Evolutionary conservation across 768 basidiomycete genomes (phyloP).

Genomic region (Podaxis pistillaris): DNA sequence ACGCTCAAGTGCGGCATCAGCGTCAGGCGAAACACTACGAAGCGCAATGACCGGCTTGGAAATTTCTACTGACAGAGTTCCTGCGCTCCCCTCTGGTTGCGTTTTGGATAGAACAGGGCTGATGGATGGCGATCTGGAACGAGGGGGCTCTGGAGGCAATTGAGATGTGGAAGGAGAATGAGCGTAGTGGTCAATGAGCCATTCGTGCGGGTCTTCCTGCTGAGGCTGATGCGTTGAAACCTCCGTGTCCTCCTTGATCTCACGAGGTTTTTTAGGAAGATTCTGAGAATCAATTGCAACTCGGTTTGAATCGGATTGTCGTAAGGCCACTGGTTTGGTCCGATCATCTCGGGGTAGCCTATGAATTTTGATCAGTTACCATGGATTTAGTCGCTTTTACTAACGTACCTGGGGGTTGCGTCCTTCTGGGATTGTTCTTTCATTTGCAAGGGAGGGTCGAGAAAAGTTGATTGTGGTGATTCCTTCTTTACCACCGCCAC

Average conservation of each 20-base stretch:
- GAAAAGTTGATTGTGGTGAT: not conserved
- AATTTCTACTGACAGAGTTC: slow-evolving; percentile 5
- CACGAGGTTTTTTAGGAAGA: not conserved
- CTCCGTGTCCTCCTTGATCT: not conserved
- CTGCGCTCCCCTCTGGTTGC: slow-evolving; percentile 7
- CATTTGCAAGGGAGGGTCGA: not conserved
- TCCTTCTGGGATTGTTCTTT: not conserved
- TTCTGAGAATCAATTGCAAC: not conserved
- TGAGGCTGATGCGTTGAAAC: slow-evolving; percentile 22
- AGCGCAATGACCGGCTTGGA: slow-evolving; percentile 16
- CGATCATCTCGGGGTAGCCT: slow-evolving; percentile 2
- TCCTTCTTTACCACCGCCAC: slow-evolving; percentile 6
- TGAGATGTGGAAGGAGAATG: slow-evolving; percentile 33
- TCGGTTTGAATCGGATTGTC: no score
- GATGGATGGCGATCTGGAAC: slow-evolving; percentile 24
- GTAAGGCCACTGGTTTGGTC: not conserved
- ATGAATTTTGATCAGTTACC: not conserved
- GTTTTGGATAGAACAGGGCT: slow-evolving; percentile 23
- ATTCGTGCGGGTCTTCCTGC: slow-evolving; percentile 58
- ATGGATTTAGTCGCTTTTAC: not conserved
- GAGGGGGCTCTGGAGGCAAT: slow-evolving; percentile 27
- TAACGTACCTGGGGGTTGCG: not conserved
- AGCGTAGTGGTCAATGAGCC: slow-evolving; percentile 56
- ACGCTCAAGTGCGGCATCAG: slow-evolving; percentile 40
- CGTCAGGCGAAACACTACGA: slow-evolving; percentile 28